These are phyloP conservation scores for Neurospora hispaniola DNA, from an alignment of 495 filamentous ascomycete genomes.

Conservation along the genomic window DNA sequence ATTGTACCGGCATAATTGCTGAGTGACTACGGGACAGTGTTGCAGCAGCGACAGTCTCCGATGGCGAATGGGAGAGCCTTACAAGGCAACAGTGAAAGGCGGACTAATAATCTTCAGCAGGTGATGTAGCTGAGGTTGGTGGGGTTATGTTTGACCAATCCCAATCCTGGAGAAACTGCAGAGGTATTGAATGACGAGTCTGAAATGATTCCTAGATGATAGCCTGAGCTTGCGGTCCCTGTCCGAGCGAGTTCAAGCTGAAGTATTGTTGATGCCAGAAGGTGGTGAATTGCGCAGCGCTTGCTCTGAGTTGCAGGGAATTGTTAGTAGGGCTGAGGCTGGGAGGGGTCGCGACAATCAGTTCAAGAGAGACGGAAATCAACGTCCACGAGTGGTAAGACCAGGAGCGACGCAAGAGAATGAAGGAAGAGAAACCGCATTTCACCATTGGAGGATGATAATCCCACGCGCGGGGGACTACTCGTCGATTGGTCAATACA, in stretches of 20 bases:
- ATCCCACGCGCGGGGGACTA: not conserved
- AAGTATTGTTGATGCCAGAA: not conserved
- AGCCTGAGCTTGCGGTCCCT: not conserved
- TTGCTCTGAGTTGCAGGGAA: not conserved
- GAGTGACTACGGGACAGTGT: not conserved
- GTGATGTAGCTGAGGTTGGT: not conserved
- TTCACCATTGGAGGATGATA: not conserved
- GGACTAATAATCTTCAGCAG: not conserved
- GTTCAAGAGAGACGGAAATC: not conserved
- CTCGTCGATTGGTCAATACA: not conserved
- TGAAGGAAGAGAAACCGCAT: not conserved
- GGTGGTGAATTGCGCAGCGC: not conserved
- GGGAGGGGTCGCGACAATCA: not conserved
- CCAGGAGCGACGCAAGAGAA: not conserved
- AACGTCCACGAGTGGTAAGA: not conserved
- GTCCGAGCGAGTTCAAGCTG: not conserved
- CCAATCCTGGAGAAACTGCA: not conserved
- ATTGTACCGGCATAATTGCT: conserved; percentile 27
- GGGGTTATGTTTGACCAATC: not conserved
- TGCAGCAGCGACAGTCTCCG: not conserved
- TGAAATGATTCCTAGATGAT: not conserved
- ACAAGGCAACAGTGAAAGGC: not conserved
- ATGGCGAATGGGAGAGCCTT: not conserved
- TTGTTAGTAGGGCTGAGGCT: not conserved
- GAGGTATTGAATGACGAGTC: not conserved